Percentiles rank a stretch among this genome's conserved stretches.
These are phyloP conservation scores for Adansonia digitata DNA, from an alignment of 345 rosid species.

Conservation along the genomic window DNA sequence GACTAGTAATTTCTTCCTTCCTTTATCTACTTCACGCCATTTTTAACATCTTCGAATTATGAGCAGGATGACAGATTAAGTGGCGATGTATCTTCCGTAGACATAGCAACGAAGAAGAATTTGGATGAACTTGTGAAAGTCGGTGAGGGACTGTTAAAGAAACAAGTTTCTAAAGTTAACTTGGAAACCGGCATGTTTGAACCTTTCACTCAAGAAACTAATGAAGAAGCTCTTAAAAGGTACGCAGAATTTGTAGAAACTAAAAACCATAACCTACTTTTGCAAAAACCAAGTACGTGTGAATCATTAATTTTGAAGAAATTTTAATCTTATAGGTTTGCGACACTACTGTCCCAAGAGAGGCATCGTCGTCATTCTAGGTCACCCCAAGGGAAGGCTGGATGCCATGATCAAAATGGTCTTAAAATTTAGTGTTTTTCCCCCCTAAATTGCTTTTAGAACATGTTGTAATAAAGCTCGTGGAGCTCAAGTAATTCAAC, in stretches of 20 bases:
- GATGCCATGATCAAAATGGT: neutral
- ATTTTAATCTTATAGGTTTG: conserved; percentile 4
- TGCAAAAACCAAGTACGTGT: neutral
- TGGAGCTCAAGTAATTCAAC: neutral
- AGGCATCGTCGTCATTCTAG: neutral
- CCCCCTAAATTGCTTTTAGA: no score
- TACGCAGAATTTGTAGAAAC: neutral
- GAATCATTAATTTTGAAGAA: neutral
- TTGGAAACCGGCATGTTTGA: conserved; percentile 47
- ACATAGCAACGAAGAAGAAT: conserved; percentile 53
- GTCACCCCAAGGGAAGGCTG: conserved; percentile 3
- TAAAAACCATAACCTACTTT: neutral
- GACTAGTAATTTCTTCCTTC: no score
- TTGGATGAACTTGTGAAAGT: conserved; percentile 49
- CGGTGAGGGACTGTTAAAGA: conserved; percentile 52
- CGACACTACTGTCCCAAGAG: neutral
- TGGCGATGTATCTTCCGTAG: conserved; percentile 53
- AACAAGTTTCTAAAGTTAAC: conserved; percentile 54
- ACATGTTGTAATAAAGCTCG: neutral
- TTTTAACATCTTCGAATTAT: neutral
- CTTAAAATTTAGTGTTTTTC: neutral
- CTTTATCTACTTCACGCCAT: neutral
- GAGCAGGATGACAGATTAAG: conserved; percentile 56
- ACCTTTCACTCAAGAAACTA: conserved; percentile 31
- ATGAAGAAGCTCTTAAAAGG: conserved; percentile 48